phyloP scores from a whole-genome alignment of 1,284 basidiomycete species.

The Termitomyces sp. region DNA sequence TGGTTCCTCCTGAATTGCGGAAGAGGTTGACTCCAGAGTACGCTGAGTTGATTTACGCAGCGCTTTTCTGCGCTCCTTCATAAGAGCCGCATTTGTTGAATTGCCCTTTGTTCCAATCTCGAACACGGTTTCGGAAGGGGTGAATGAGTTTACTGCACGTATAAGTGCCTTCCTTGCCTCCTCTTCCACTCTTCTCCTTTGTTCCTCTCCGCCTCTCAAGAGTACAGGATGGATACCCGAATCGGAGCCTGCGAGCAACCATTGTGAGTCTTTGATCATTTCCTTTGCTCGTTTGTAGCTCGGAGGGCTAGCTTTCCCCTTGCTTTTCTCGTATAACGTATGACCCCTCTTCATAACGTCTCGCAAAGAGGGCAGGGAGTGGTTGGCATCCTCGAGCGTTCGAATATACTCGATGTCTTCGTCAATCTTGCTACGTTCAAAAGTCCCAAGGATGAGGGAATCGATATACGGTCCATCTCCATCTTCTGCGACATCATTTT shows the following conservation, averaged over 20 bases:
- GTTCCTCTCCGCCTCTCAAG: slow-evolving; percentile 32
- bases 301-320: slow-evolving; percentile 82
- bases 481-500: slow-evolving; percentile 41
- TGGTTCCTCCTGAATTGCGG: slow-evolving; percentile 35
- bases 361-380: slow-evolving; percentile 69
- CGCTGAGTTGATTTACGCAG: slow-evolving; percentile 61
- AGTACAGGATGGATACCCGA: slow-evolving; percentile 68
- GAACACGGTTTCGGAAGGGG: slow-evolving; percentile 87
- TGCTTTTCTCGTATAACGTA: slow-evolving; percentile 90
- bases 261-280: slow-evolving; percentile 70
- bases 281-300: slow-evolving; percentile 89
- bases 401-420: slow-evolving; percentile 82
- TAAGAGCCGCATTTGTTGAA: slow-evolving; percentile 65
- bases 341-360: slow-evolving; percentile 90
- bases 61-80: slow-evolving; percentile 86
- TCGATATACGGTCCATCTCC: slow-evolving; percentile 63
- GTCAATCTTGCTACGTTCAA: slow-evolving; percentile 78
- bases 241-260: slow-evolving; percentile 69
- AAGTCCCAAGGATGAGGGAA: slow-evolving; percentile 75
- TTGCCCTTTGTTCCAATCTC: slow-evolving; percentile 82
- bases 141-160: slow-evolving; percentile 76
- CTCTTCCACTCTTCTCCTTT: slow-evolving; percentile 37
- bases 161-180: slow-evolving; percentile 68
- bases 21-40: slow-evolving; percentile 32
- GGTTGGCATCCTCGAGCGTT: slow-evolving; percentile 62